Evolutionary conservation across 2,329 filamentous ascomycete species (phyloP), one percentile per base, ranked within the genome.

Genomic region (Nothophoma quercina): DNA sequence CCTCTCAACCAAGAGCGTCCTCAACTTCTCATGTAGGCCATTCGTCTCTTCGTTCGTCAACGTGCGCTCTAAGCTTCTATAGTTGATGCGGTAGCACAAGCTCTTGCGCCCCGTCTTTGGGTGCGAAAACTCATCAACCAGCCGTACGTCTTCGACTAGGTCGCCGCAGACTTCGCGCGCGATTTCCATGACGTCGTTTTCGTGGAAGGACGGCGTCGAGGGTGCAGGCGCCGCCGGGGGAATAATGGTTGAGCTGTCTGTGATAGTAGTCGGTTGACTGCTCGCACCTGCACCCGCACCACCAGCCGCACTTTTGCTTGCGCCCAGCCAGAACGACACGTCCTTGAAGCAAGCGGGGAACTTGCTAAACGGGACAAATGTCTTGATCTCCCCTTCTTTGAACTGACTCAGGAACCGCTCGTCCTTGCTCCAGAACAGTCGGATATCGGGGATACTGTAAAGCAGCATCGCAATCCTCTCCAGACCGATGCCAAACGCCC

Each of bases 391-490:
- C 71, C 28, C 75, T 55, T 52, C 60, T 54, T 67, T 73, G 75
- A 99, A 99, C 75, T 99, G 95, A 9, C 79, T 80, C n/a, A 96
- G 77, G 77, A 99, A 99, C 7, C 95, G 85, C 64, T 82, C 70
- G 72, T 99, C 95, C 47, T 81, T 80, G 25, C 90, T 96, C 95
- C 95, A 99, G 79, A 99, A 98, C 4, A 98, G 85, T 10, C 95
- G 88, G 63, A 99, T 99, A 70, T 99, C 95, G 0, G 93, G 91
- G 53, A 99, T 96, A 53, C 90, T 88, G 79, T 97, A 99, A 19
- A 99, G 85, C 28, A 99, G 84, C 95, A 99, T 99, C 55, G 95
- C 93, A 58, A 99, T 93, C 56, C 95, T 86, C 75, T 99, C 95
- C 22, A 99, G 83, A 2, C 95, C 95, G 15, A 98, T 81, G 28